A percentile compares a stretch with the other conserved stretches of the same genome.
Conservation (phyloP, 2,329 filamentous ascomycete genomes). For the Aspergillus versicolor region DNA sequence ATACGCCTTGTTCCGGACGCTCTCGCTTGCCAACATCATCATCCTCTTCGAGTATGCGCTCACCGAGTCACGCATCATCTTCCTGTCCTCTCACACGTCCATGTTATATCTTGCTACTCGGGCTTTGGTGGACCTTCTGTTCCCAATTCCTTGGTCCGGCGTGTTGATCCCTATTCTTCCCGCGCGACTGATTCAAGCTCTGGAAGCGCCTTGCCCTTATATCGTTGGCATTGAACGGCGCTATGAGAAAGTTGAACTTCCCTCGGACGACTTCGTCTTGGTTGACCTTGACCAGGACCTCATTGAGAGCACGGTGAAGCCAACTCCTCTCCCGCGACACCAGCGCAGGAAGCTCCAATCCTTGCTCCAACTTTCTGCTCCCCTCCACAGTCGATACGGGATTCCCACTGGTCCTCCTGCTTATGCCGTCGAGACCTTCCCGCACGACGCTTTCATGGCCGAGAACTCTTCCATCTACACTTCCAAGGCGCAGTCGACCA, state of each 20-base stretch:
- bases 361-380: conserved; percentile 83
- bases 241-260: conserved; percentile 65
- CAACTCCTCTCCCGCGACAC: conserved; percentile 79
- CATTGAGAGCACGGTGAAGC: conserved; percentile 78
- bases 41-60: conserved; percentile 91
- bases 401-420: conserved; percentile 85
- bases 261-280: conserved; percentile 92
- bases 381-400: conserved; percentile 82
- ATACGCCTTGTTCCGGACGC: conserved; percentile 84
- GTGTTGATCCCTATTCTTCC: conserved; percentile 92
- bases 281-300: conserved; percentile 90
- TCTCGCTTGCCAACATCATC: conserved; percentile 90
- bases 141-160: conserved; percentile 88
- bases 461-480: conserved; percentile 82
- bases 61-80: conserved; percentile 90
- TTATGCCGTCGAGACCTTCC: conserved; percentile 90
- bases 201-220: conserved; percentile 94
- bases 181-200: conserved; percentile 79
- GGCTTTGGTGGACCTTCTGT: conserved; percentile 80
- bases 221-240: conserved; percentile 93
- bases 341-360: conserved; percentile 87
- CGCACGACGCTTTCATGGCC: conserved; percentile 83
- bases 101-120: conserved; percentile 94
- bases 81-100: conserved; percentile 89
- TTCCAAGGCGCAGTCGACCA: conserved; percentile 66